phyloP scores from a whole-genome alignment of 2,329 filamentous ascomycete genomes.

The Coleophoma cylindrospora region DNA sequence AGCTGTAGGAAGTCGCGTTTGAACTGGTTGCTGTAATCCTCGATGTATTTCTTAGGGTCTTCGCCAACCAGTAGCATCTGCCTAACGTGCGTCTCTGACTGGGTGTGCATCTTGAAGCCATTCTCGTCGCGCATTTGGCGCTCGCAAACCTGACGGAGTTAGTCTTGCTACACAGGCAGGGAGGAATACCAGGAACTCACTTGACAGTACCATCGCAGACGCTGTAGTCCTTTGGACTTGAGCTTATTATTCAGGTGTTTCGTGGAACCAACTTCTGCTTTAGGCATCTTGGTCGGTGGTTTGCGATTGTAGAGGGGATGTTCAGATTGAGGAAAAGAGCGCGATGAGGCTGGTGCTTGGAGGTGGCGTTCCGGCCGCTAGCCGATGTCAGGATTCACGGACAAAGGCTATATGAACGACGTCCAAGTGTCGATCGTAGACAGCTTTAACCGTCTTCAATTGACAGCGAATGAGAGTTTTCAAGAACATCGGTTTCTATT shows the following conservation, averaged over 20 bases:
- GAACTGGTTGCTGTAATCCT: slow-evolving; percentile 79
- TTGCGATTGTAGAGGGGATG: not conserved
- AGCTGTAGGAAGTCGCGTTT: slow-evolving; percentile 72
- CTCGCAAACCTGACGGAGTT: slow-evolving; percentile 60
- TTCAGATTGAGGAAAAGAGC: not conserved
- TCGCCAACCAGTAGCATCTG: slow-evolving; percentile 85
- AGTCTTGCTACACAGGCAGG: not conserved
- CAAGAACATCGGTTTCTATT: too few relatives aligned
- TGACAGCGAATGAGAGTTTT: too few relatives aligned
- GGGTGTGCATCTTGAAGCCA: slow-evolving; percentile 87
- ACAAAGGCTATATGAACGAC: too few relatives aligned
- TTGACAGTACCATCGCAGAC: slow-evolving; percentile 88
- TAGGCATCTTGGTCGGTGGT: slow-evolving; percentile 63
- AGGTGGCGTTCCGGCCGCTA: not conserved
- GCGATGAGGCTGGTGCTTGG: not conserved
- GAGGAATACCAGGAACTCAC: slow-evolving; percentile 25
- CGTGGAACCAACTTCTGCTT: slow-evolving; percentile 87
- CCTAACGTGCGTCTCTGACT: slow-evolving; percentile 82
- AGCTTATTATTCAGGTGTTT: slow-evolving; percentile 89
- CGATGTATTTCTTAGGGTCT: slow-evolving; percentile 78
- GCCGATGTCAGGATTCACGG: too few relatives aligned
- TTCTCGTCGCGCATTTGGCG: slow-evolving; percentile 79
- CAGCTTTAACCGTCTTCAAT: too few relatives aligned
- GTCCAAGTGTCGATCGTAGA: too few relatives aligned
- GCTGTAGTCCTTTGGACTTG: slow-evolving; percentile 73